Percentiles rank a stretch among this genome's conserved stretches.
Evolutionary conservation across 148 eudicot genomes (phyloP).

Genomic region (Rhododendron ferrugineum): DNA sequence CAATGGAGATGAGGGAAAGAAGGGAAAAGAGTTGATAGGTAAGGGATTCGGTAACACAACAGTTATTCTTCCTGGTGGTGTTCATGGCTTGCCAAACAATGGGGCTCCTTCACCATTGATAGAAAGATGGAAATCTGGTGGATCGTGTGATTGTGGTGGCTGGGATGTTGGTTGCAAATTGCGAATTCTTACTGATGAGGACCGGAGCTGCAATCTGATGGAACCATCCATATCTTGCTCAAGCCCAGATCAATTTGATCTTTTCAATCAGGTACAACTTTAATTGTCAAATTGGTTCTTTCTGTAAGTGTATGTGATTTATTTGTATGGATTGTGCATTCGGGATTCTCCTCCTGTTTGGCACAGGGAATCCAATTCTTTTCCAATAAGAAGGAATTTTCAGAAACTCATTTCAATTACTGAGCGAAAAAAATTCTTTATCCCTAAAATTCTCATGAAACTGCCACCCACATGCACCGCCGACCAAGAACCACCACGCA

Average conservation of each 20-base stretch:
- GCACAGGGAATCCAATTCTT: not conserved
- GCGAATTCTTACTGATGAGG: constrained; percentile 36
- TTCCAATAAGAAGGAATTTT: not conserved
- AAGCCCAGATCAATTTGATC: constrained; percentile 35
- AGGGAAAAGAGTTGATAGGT: constrained; percentile 4
- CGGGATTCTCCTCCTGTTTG: not conserved
- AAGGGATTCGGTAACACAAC: constrained; percentile 21
- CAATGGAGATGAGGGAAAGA: constrained; percentile 12
- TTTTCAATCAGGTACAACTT: constrained; percentile 54
- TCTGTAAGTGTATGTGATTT: not conserved
- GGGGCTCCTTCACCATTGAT: constrained; percentile 74
- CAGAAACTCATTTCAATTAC: not conserved
- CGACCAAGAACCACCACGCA: not conserved
- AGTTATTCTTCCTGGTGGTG: constrained; percentile 72
- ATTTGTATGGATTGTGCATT: not conserved
- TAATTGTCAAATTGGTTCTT: not conserved
- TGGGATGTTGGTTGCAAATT: constrained; percentile 93
- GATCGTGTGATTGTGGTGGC: constrained; percentile 93
- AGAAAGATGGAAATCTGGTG: constrained; percentile 78
- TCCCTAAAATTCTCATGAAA: not conserved
- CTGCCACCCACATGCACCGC: not conserved
- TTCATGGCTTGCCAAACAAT: constrained; percentile 56
- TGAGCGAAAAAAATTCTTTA: not conserved
- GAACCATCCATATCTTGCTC: constrained; percentile 10
- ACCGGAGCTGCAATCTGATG: constrained; percentile 17